A percentile compares a stretch with the other conserved stretches of the same genome.
Conservation (phyloP, 208 protist genomes). For the Acanthamoeba royreba region DNA sequence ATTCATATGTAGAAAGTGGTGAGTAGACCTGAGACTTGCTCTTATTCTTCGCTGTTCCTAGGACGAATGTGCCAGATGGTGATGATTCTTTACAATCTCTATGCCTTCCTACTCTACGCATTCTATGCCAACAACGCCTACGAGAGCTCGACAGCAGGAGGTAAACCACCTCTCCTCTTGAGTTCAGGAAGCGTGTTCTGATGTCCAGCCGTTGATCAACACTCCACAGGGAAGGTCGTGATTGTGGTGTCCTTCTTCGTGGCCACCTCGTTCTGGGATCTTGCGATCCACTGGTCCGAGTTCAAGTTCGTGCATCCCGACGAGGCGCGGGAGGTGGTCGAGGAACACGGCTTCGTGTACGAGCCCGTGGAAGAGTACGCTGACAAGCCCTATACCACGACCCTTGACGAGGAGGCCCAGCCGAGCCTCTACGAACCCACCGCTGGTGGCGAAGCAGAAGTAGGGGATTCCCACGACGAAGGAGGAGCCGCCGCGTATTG, state of each 20-base stretch:
- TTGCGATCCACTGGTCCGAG: slow-evolving; percentile 23
- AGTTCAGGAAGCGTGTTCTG: background rate
- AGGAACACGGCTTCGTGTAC: slow-evolving; percentile 7
- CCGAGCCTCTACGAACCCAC: too few relatives aligned
- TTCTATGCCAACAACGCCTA: slow-evolving; percentile 29
- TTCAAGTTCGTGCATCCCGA: background rate
- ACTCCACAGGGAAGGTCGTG: background rate
- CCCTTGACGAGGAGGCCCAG: too few relatives aligned
- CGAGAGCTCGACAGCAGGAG: background rate
- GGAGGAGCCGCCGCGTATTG: too few relatives aligned
- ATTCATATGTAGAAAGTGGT: background rate
- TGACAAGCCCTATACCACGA: too few relatives aligned
- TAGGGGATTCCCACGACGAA: too few relatives aligned
- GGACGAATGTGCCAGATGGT: background rate
- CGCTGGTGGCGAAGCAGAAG: too few relatives aligned
- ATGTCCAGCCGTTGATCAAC: background rate
- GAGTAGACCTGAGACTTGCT: background rate
- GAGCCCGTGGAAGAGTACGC: background rate
- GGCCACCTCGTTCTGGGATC: slow-evolving; percentile 5
- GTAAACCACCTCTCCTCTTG: background rate
- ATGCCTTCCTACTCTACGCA: background rate
- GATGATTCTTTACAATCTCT: slow-evolving; percentile 20
- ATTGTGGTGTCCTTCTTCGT: slow-evolving; percentile 23
- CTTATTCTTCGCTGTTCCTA: background rate
- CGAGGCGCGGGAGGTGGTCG: background rate